A percentile compares a stretch with the other conserved stretches of the same genome.
These are phyloP conservation scores for Diaporthe citri DNA, from an alignment of 2,329 filamentous ascomycete genomes.

Conservation along the genomic window DNA sequence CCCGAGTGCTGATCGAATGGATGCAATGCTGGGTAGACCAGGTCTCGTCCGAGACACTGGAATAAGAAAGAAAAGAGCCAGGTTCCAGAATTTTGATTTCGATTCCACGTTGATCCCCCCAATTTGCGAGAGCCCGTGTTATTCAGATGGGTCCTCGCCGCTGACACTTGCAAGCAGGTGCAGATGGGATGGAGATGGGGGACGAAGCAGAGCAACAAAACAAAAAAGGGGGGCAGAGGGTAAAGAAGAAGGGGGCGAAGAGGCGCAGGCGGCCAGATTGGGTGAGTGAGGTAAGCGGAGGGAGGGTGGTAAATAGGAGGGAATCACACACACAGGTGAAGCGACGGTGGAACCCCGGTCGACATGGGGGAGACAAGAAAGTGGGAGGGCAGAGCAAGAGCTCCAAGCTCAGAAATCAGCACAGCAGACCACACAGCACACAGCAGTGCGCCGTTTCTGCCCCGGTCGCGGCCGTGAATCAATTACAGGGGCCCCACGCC, in stretches of 20 bases:
- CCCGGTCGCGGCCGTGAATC: constrained; percentile 12
- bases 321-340: constrained; percentile 7
- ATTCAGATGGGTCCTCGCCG: constrained; percentile 18
- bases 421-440: background rate
- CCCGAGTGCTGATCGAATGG: background rate
- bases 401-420: constrained; percentile 22
- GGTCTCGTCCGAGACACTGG: constrained; percentile 28
- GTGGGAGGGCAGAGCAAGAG: background rate
- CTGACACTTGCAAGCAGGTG: constrained; percentile 38
- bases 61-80: constrained; percentile 32
- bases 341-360: constrained; percentile 15
- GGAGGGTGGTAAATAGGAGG: constrained; percentile 39
- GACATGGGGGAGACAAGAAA: background rate
- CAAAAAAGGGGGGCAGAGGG: constrained; percentile 23
- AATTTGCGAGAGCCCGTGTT: constrained; percentile 32
- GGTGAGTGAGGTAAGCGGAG: constrained; percentile 36
- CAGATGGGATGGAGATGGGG: constrained; percentile 30
- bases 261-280: background rate
- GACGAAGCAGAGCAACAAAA: constrained; percentile 7
- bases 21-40: constrained; percentile 10
- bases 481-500: constrained; percentile 30
- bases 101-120: constrained; percentile 37
- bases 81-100: constrained; percentile 33
- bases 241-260: constrained; percentile 28
- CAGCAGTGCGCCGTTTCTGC: constrained; percentile 14